Base-by-base conservation (phyloP, 495 filamentous ascomycete species). In the Talaromyces borbonicus region DNA sequence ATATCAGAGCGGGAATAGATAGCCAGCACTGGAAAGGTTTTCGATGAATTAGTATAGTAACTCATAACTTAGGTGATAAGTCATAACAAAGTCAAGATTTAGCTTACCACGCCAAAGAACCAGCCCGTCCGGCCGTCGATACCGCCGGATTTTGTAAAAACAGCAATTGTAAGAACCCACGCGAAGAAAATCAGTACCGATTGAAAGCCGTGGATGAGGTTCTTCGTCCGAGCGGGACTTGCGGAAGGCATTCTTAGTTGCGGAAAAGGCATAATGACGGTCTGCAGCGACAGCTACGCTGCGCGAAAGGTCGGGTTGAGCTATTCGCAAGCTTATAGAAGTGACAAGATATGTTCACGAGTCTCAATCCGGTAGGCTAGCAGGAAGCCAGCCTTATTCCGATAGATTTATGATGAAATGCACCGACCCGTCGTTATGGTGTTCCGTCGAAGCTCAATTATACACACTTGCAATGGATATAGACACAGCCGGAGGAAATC, bases 1-100 rank as follows among this genome's bases (percentile, higher is more conserved):
- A 97, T 48, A 95, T 75, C 50, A 92, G 75, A 19, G 79, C 85
- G 4, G 88, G 89, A 45, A 89, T 73, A 47, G 79, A 81, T 49
- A 95, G 63, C 77, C 88, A 94, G 66, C 85, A 92, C 90, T 95
- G 49, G 49, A 50, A 47, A 14, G 24, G 4, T 25, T 27, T 6
- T 20, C 41, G 5, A 6, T 27, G 6, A 22, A 24, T 23, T 11
- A 48, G 27, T 20, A 9, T 8, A 20, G n/a, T n/a, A n/a, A n/a
- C n/a, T n/a, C n/a, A n/a, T n/a, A n/a, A n/a, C n/a, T n/a, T n/a
- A n/a, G n/a, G n/a, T n/a, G n/a, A n/a, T n/a, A n/a, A n/a, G n/a
- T n/a, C 12, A 26, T n/a, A 47, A 23, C 23, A 20, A 24, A 14
- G 37, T 16, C 19, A 19, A 14, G 29, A 30, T 15, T 16, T 14